A percentile compares a stretch with the other conserved stretches of the same genome.
Evolutionary conservation across 345 rosid genomes (phyloP).

Genomic region (Populus tremula): DNA sequence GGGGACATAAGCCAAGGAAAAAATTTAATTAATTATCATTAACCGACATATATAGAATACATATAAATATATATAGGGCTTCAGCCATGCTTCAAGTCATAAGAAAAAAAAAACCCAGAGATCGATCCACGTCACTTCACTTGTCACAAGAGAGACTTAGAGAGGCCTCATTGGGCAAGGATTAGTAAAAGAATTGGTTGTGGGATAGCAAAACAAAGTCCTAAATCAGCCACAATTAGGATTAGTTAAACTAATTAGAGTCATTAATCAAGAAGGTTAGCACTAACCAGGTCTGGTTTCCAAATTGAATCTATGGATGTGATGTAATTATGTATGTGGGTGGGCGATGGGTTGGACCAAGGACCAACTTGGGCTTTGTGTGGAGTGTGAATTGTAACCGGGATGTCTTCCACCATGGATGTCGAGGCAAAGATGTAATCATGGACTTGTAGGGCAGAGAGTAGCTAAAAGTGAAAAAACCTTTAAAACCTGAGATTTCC

Average conservation of each 20-base stretch:
- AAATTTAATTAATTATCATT: background rate
- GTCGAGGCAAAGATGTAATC: conserved; percentile 1
- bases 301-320: background rate
- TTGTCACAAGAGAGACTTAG: conserved; percentile 15
- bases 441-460: background rate
- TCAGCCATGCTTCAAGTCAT: background rate
- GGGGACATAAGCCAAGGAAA: conserved; percentile 9
- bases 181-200: background rate
- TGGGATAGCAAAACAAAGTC: background rate
- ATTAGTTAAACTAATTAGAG: background rate
- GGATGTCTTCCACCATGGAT: conserved; percentile 27
- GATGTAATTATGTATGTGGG: background rate
- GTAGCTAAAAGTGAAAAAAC: background rate
- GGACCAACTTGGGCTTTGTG: conserved; percentile 31
- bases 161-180: conserved; percentile 13
- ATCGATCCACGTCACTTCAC: conserved; percentile 9
- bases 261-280: background rate
- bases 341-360: conserved; percentile 40
- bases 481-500: conserved; percentile 5
- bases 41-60: background rate
- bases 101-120: too few relatives aligned
- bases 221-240: too few relatives aligned
- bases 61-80: background rate
- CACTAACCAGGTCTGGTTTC: background rate
- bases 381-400: conserved; percentile 29